Percentiles rank a stretch among this genome's conserved stretches.
These are phyloP conservation scores for Kazachstania africana DNA, from an alignment of 805 yeast species.

Conservation along the genomic window DNA sequence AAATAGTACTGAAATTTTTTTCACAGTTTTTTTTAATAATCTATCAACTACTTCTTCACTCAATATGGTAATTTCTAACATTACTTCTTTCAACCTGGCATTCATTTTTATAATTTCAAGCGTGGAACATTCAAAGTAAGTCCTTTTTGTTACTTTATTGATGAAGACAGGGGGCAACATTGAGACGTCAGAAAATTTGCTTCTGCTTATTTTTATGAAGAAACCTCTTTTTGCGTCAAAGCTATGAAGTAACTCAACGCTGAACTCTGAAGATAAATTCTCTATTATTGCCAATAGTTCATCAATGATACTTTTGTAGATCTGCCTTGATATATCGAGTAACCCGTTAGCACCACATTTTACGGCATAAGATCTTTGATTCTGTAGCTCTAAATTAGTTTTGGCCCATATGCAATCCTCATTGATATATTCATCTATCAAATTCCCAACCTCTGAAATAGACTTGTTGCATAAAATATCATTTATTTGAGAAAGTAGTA, in stretches of 20 bases:
- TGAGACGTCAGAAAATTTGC: conserved; percentile 4
- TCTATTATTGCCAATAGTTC: conserved; percentile 26
- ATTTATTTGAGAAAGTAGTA: conserved; percentile 21
- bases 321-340: conserved; percentile 33
- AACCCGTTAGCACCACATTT: conserved; percentile 35
- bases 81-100: conserved; percentile 29
- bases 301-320: conserved; percentile 29
- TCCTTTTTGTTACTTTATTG: conserved; percentile 23
- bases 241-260: conserved; percentile 20
- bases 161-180: conserved; percentile 27
- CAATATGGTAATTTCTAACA: conserved; percentile 31
- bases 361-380: conserved; percentile 35
- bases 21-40: conserved; percentile 18
- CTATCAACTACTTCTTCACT: conserved; percentile 31
- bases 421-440: conserved; percentile 28
- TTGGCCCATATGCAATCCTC: conserved; percentile 35
- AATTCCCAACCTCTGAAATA: conserved; percentile 11
- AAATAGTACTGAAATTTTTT: conserved; percentile 27
- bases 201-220: conserved; percentile 23
- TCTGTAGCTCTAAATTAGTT: conserved; percentile 29
- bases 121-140: conserved; percentile 30
- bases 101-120: conserved; percentile 31
- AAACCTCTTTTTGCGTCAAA: conserved; percentile 32
- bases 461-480: conserved; percentile 20
- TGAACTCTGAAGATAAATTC: conserved; percentile 13